A percentile compares a stretch with the other conserved stretches of the same genome.
These are phyloP conservation scores for Kokia cookei DNA, from an alignment of 441 rosid species.

Conservation along the genomic window DNA sequence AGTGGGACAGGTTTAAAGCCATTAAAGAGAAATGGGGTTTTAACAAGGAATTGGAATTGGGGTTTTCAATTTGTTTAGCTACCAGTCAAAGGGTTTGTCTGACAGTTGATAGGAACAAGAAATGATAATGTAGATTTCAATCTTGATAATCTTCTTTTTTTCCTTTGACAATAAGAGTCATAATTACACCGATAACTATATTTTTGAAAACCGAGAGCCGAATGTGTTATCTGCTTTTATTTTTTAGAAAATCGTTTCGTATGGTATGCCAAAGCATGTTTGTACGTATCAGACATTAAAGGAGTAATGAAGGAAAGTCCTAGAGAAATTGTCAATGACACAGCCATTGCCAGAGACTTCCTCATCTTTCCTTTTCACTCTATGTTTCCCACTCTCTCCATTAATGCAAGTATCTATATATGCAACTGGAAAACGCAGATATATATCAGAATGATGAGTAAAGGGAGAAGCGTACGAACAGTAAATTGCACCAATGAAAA, in stretches of 20 bases:
- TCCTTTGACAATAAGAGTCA: slow-evolving; percentile 25
- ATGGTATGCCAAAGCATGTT: not conserved
- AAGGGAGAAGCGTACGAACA: slow-evolving; percentile 3
- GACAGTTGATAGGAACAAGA: slow-evolving; percentile 30
- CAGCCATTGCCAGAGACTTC: slow-evolving; percentile 15
- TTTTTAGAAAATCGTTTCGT: not conserved
- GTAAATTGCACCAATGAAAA: slow-evolving; percentile 30
- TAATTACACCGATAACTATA: slow-evolving; percentile 14
- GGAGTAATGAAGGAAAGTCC: slow-evolving; percentile 32
- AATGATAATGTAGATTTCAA: slow-evolving; percentile 16
- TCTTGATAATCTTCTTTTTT: slow-evolving; percentile 20
- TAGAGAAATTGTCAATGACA: slow-evolving; percentile 21
- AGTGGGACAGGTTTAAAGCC: slow-evolving; percentile 19
- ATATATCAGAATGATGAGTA: slow-evolving; percentile 24
- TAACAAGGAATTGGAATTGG: not conserved
- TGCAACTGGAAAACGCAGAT: slow-evolving; percentile 18
- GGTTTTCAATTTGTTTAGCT: not conserved
- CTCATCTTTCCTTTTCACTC: slow-evolving; percentile 22
- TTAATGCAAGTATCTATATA: slow-evolving; percentile 26
- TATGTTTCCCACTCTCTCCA: slow-evolving; percentile 12
- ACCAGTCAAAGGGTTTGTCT: slow-evolving; percentile 22
- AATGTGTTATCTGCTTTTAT: slow-evolving; percentile 7
- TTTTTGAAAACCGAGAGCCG: not conserved
- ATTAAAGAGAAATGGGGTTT: slow-evolving; percentile 12
- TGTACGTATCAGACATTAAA: slow-evolving; percentile 32